These are phyloP conservation scores for Aspergillus pseudoviridinutans DNA, from an alignment of 2,329 filamentous ascomycete species.

Conservation along the genomic window DNA sequence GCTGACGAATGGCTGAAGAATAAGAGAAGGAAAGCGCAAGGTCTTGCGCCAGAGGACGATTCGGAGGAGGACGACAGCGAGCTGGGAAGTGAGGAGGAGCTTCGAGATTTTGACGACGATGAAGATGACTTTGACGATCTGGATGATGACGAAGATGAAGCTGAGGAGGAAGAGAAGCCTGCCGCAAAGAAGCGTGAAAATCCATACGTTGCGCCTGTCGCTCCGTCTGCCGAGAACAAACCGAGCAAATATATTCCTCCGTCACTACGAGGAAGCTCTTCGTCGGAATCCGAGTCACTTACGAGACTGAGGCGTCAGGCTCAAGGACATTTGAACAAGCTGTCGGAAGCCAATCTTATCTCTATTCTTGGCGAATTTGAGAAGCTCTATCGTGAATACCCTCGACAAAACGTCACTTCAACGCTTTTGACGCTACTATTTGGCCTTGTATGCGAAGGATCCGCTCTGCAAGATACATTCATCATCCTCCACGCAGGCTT, in stretches of 20 bases:
- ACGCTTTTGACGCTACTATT: constrained; percentile 74
- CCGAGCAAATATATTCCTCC: constrained; percentile 80
- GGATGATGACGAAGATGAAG: constrained; percentile 23
- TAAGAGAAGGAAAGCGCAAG: constrained; percentile 53
- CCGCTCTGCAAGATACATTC: constrained; percentile 79
- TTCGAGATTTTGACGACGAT: constrained; percentile 30
- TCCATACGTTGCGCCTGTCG: constrained; percentile 74
- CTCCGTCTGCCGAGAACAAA: constrained; percentile 40
- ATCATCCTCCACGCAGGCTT: constrained; percentile 89
- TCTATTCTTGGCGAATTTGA: constrained; percentile 80
- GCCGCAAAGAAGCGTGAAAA: constrained; percentile 65
- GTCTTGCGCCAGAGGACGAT: constrained; percentile 20
- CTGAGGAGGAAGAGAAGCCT: constrained; percentile 38
- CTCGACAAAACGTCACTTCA: constrained; percentile 83
- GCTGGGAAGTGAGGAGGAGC: constrained; percentile 20
- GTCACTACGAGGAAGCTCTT: constrained; percentile 64
- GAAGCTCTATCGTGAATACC: constrained; percentile 74
- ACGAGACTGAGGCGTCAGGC: constrained; percentile 71
- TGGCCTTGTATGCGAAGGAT: constrained; percentile 72
- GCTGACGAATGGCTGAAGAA: constrained; percentile 57
- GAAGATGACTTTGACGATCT: constrained; percentile 22
- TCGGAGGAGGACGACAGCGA: constrained; percentile 26
- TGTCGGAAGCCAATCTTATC: constrained; percentile 86
- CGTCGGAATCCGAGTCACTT: constrained; percentile 63
- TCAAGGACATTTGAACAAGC: constrained; percentile 84